Conservation (phyloP, 2,329 filamentous ascomycete genomes). For the Cladosporium oxysporum region DNA sequence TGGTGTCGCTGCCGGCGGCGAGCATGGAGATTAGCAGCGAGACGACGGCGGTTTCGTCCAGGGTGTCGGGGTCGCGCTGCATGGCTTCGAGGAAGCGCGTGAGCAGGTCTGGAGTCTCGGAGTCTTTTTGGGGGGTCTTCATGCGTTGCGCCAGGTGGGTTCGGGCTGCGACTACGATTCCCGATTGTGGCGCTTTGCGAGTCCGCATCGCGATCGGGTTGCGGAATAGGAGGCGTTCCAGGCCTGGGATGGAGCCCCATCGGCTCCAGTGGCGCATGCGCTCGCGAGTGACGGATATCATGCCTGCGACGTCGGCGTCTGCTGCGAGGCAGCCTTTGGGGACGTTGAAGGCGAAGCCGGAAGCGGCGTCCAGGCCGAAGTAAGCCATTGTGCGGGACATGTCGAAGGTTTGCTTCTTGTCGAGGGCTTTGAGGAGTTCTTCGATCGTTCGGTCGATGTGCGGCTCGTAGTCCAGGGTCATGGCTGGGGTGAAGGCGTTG, state of each 20-base stretch:
- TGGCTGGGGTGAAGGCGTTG: background rate
- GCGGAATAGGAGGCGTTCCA: background rate
- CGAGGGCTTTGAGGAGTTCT: background rate
- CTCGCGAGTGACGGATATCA: background rate
- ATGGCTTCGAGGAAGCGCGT: conserved; percentile 12
- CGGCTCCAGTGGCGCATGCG: conserved; percentile 3
- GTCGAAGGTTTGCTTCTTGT: background rate
- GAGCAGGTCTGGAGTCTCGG: conserved; percentile 2
- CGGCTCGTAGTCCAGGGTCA: background rate
- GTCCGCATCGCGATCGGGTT: background rate
- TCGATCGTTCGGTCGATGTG: conserved; percentile 11
- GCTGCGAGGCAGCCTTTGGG: background rate
- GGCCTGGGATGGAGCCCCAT: background rate
- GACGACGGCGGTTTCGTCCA: background rate
- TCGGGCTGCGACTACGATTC: background rate
- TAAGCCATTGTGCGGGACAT: background rate
- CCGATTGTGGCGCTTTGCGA: background rate
- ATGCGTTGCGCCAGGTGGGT: background rate
- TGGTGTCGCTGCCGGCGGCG: conserved; percentile 4
- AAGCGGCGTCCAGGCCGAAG: conserved; percentile 8
- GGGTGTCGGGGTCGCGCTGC: background rate
- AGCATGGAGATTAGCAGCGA: conserved; percentile 5
- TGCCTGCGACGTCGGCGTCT: background rate
- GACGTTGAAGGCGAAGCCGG: background rate
- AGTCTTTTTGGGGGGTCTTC: background rate